Percentiles rank a stretch among this genome's conserved stretches.
phyloP scores from a whole-genome alignment of 1,139 yeast species.

The Zygosaccharomyces pseudobailii region DNA sequence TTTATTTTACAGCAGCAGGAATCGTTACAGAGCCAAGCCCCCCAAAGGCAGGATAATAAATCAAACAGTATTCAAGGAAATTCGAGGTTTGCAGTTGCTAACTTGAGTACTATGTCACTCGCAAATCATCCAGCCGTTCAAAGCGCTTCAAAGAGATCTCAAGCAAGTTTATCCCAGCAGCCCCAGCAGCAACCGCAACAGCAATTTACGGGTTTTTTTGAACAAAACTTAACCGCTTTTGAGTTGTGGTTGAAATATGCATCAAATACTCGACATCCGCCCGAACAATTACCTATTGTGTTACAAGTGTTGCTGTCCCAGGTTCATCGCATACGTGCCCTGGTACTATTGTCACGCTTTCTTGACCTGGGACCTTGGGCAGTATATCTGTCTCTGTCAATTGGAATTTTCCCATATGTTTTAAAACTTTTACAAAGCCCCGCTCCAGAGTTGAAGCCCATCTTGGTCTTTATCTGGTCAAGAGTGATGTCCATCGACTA shows the following conservation, averaged over 20 bases:
- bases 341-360: conserved; percentile 76
- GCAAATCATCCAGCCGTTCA: conserved; percentile 28
- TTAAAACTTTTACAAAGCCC: conserved; percentile 87
- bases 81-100: conserved; percentile 31
- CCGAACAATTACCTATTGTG: conserved; percentile 92
- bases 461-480: conserved; percentile 94
- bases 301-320: conserved; percentile 89
- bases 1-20: conserved; percentile 28
- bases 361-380: conserved; percentile 98
- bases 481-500: conserved; percentile 94
- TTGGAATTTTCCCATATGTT: conserved; percentile 95
- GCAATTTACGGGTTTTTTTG: conserved; percentile 90
- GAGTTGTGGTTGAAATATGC: conserved; percentile 95
- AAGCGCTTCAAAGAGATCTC: conserved; percentile 9
- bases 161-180: conserved; percentile 8
- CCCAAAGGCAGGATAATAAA: conserved; percentile 18
- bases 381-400: conserved; percentile 83
- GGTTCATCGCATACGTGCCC: conserved; percentile 86
- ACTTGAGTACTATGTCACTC: conserved; percentile 34
- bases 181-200: conserved; percentile 40
- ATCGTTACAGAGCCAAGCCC: conserved; percentile 19
- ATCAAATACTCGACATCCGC: conserved; percentile 77
- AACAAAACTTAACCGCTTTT: conserved; percentile 92
- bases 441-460: conserved; percentile 92
- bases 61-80: conserved; percentile 24